phyloP scores from a whole-genome alignment of 495 filamentous ascomycete genomes.

The Baudoinia panamericana region DNA sequence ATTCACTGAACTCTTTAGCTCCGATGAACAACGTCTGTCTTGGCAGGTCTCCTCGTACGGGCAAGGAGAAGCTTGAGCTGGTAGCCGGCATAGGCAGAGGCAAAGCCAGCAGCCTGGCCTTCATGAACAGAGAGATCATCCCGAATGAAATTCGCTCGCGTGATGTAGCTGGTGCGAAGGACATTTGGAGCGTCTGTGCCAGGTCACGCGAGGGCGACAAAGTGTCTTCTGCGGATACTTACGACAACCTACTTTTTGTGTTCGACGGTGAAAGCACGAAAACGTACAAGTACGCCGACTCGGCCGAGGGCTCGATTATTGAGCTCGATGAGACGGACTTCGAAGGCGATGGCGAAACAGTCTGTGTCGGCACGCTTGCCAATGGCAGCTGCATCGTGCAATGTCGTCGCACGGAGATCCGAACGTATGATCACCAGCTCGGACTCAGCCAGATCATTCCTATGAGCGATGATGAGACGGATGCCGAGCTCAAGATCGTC shows the following conservation, averaged over 20 bases:
- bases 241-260: constrained; percentile 58
- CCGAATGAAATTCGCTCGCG: constrained; percentile 50
- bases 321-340: constrained; percentile 70
- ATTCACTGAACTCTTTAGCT: constrained; percentile 60
- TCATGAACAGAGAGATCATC: constrained; percentile 63
- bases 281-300: constrained; percentile 4
- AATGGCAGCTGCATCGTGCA: constrained; percentile 67
- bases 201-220: background rate
- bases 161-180: constrained; percentile 37
- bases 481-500: constrained; percentile 55
- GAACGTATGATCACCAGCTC: constrained; percentile 76
- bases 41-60: constrained; percentile 26
- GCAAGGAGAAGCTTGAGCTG: constrained; percentile 43
- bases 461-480: constrained; percentile 75
- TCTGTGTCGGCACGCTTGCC: constrained; percentile 68
- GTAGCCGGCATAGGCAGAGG: constrained; percentile 59
- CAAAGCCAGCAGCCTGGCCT: constrained; percentile 52
- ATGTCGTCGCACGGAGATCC: constrained; percentile 66
- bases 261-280: constrained; percentile 39
- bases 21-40: constrained; percentile 62
- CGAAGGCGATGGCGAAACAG: constrained; percentile 70
- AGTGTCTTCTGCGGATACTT: constrained; percentile 21
- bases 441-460: constrained; percentile 79
- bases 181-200: constrained; percentile 10
- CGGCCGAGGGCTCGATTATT: constrained; percentile 33